Evolutionary conservation across 305 asterid genomes (phyloP), one percentile per base, ranked within the genome.

Genomic region (Vinca major): DNA sequence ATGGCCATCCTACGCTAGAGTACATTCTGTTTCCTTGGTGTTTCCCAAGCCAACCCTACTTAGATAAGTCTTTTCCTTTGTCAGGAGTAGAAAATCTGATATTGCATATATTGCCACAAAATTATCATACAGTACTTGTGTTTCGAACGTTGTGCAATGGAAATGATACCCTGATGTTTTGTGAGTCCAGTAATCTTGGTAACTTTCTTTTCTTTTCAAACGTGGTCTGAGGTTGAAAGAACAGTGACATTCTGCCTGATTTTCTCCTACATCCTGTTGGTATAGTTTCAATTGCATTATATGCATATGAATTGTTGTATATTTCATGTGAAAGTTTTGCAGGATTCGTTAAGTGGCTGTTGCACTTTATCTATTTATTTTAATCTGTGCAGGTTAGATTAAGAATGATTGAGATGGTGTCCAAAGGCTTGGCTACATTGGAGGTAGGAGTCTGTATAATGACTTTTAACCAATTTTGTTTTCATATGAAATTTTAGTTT

Each of bases 351-450:
- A n/a, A 40, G 7, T 39, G 19, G 21, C 45, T 49, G 19, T 12
- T 47, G 44, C 12, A 60, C 66, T 69, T 17, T 50, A 50, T 50
- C 16, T 50, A 7, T 66, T 52, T 57, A 74, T 76, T 16, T 43
- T 80, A 66, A 65, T 68, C 80, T 69, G 74, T 64, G 14, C 86
- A 93, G 98, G 60, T 86, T 63, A 83, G 98, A 80, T 80, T 86
- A 73, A 83, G 94, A 84, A 93, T 93, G 97, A 82, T 86, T 73
- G 97, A 93, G 80, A 86, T 90, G 90, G 91, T 93, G 64, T 80
- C 97, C 73, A 85, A 81, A 65, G 97, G 95, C 73, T 77, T 87
- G 80, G 98, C 95, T 69, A 83, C 95, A 26, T 8, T 93, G 90
- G 98, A 93, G 97, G 98, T 90, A 73, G 61, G 71, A 21, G n/a